Evolutionary conservation across 2,329 filamentous ascomycete genomes (phyloP).

Genomic region (Fusarium dlaminii): DNA sequence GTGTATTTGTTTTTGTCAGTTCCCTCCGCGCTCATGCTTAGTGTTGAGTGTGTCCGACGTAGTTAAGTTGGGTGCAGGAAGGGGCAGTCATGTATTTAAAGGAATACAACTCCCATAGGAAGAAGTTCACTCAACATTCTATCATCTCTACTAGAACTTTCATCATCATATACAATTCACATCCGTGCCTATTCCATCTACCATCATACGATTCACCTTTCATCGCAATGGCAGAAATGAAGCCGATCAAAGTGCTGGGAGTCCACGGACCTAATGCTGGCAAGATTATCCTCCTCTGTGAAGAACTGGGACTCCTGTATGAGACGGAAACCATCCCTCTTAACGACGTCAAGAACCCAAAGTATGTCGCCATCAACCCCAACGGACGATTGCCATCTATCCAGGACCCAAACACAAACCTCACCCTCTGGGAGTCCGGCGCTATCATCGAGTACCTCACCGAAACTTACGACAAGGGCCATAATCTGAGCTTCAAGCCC

Average conservation of each 20-base stretch:
- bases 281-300: not conserved
- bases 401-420: not conserved
- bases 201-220: accelerated
- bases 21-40: not conserved
- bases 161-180: accelerated
- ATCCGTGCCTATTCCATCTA: not conserved
- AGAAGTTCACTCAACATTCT: accelerated
- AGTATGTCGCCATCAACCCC: not conserved
- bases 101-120: accelerated
- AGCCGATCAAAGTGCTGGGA: not conserved
- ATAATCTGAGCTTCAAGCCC: not conserved
- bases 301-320: not conserved
- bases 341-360: not conserved
- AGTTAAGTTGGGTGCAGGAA: not conserved
- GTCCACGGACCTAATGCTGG: not conserved
- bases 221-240: not conserved
- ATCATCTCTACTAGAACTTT: too few species aligned
- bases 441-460: not conserved
- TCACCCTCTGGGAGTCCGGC: not conserved
- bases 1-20: not conserved
- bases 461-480: not conserved
- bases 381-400: not conserved
- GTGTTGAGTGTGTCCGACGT: not conserved
- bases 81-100: not conserved
- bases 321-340: not conserved